These are phyloP conservation scores for Saksenaea vasiformis DNA, from an alignment of 371 early-diverging fungal genomes.

Conservation along the genomic window DNA sequence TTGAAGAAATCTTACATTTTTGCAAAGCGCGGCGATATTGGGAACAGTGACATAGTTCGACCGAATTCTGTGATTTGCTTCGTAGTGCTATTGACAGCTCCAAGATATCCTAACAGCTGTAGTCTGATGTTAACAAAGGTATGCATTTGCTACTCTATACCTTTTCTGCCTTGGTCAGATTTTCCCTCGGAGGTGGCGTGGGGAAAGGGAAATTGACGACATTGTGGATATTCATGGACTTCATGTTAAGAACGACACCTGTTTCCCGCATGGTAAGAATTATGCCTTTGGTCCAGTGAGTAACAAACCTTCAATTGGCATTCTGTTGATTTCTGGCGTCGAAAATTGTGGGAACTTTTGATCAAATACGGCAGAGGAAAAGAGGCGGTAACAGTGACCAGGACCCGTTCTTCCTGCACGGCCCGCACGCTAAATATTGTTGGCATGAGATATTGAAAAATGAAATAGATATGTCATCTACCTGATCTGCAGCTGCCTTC, in stretches of 20 bases:
- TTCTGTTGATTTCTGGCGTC: constrained; percentile 92
- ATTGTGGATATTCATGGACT: constrained; percentile 93
- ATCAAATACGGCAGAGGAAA: constrained; percentile 92
- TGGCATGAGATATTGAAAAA: not conserved
- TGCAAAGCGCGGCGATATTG: constrained; percentile 92
- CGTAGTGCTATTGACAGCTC: constrained; percentile 67
- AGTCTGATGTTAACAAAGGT: not conserved
- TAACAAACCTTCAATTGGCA: constrained; percentile 85
- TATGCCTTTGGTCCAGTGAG: not conserved
- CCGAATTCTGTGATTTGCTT: constrained; percentile 89
- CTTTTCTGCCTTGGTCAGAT: constrained; percentile 72
- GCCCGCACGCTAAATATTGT: constrained; percentile 85
- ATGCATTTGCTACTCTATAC: constrained; percentile 6
- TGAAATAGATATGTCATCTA: not conserved
- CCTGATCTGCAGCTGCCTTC: constrained; percentile 88
- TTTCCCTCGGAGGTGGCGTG: constrained; percentile 73
- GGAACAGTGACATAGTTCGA: constrained; percentile 87
- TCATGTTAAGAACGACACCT: constrained; percentile 94
- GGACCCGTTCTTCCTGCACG: constrained; percentile 98
- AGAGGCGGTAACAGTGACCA: constrained; percentile 98
- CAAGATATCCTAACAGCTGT: constrained; percentile 66
- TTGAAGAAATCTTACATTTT: constrained; percentile 72
- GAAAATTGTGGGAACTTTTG: constrained; percentile 88
- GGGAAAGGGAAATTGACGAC: constrained; percentile 97
- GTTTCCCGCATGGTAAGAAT: not conserved